Evolutionary conservation across 192 early-diverging fungal species (phyloP).

Genomic region (Podila horticola): DNA sequence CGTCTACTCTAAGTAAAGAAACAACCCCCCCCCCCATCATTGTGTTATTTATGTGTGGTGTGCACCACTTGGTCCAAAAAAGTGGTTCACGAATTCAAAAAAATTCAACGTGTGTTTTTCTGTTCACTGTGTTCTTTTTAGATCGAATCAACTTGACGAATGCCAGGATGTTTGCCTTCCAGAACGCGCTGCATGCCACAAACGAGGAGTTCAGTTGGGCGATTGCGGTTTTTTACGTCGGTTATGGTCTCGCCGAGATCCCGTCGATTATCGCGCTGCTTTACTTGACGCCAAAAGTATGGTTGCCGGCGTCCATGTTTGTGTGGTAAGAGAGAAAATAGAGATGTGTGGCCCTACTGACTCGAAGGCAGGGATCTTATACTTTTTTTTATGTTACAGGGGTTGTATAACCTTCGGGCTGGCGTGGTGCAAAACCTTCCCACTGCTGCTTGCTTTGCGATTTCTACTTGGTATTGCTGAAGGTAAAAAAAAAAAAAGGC

Average conservation of each 20-base stretch:
- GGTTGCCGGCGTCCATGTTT: conserved; percentile 42
- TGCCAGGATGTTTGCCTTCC: conserved; percentile 36
- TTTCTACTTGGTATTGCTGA: conserved; percentile 30
- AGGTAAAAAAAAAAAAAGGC: background rate
- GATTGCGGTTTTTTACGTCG: conserved; percentile 28
- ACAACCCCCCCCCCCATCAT: background rate
- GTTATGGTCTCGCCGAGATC: conserved; percentile 33
- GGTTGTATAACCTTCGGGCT: conserved; percentile 28
- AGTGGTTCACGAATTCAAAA: too few relatives aligned
- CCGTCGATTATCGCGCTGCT: conserved; percentile 26
- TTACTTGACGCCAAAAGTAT: conserved; percentile 32
- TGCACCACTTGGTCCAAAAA: background rate
- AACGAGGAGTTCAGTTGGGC: conserved; percentile 32
- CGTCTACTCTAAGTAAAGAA: conserved; percentile 27
- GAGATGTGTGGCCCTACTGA: background rate
- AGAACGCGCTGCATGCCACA: conserved; percentile 19
- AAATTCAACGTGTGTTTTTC: background rate
- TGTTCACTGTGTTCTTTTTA: background rate
- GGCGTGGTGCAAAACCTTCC: conserved; percentile 21
- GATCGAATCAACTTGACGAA: conserved; percentile 36
- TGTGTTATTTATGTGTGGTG: background rate
- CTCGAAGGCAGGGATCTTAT: background rate
- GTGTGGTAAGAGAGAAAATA: conserved; percentile 13
- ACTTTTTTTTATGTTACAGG: conserved; percentile 1
- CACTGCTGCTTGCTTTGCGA: conserved; percentile 3